Evolutionary conservation across 73 alveolate genomes (phyloP).

Genomic region (Paramecium sexaurelia): DNA sequence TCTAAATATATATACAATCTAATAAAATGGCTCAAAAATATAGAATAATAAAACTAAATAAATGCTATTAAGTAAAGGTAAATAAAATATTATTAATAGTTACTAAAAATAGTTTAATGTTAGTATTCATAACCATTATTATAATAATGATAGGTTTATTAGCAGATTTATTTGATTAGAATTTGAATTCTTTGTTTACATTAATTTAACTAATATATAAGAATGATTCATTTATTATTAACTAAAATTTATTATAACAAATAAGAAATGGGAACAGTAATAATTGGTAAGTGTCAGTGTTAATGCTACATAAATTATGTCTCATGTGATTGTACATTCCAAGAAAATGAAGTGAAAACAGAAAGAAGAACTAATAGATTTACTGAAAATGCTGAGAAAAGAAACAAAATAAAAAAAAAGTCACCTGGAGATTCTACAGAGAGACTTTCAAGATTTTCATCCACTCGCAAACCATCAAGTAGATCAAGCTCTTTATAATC

Average conservation of each 20-base stretch:
- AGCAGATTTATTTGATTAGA: neutral
- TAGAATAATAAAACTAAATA: neutral
- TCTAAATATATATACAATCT: neutral
- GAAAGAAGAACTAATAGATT: constrained; percentile 16
- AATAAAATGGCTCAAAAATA: neutral
- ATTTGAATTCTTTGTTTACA: neutral
- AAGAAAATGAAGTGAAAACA: constrained; percentile 2
- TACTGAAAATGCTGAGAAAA: neutral
- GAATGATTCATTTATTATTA: neutral
- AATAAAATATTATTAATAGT: too few relatives aligned
- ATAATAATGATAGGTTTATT: neutral
- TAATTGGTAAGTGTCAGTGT: constrained; percentile 23
- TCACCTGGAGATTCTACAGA: constrained; percentile 24
- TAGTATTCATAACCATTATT: too few relatives aligned
- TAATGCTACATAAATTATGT: constrained; percentile 42
- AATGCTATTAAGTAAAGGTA: neutral
- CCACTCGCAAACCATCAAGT: constrained; percentile 1
- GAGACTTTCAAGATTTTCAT: constrained; percentile 22
- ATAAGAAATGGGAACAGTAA: constrained; percentile 6
- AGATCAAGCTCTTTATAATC: neutral
- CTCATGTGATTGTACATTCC: constrained; percentile 8
- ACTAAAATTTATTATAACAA: neutral
- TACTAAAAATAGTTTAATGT: too few relatives aligned
- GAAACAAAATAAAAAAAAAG: neutral
- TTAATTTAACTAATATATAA: neutral